These are phyloP conservation scores for Citrus trifoliata DNA, from an alignment of 345 rosid species.

Conservation along the genomic window DNA sequence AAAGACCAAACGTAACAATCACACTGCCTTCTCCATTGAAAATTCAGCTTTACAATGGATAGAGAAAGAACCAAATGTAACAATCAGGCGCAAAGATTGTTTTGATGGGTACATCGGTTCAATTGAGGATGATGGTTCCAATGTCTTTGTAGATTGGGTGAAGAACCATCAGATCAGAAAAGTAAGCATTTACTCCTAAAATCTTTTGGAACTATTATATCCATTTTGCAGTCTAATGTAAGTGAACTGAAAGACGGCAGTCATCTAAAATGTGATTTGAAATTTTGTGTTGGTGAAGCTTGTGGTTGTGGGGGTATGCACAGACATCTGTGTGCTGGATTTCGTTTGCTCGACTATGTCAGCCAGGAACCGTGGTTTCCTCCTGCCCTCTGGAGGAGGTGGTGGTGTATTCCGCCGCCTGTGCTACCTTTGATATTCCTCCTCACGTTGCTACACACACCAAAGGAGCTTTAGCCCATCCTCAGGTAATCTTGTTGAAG, in stretches of 20 bases:
- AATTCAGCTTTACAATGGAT: slow-evolving; percentile 40
- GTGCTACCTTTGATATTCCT: slow-evolving; percentile 61
- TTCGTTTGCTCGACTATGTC: slow-evolving; percentile 53
- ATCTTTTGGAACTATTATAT: background rate
- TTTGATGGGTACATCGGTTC: slow-evolving; percentile 56
- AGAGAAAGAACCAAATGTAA: slow-evolving; percentile 43
- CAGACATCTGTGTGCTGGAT: slow-evolving; percentile 63
- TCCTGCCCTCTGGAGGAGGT: slow-evolving; percentile 52
- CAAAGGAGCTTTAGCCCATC: slow-evolving; percentile 47
- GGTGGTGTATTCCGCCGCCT: slow-evolving; percentile 44
- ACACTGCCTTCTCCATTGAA: background rate
- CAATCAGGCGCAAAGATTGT: slow-evolving; percentile 47
- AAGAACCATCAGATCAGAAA: slow-evolving; percentile 38
- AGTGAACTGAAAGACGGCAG: background rate
- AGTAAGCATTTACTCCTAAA: slow-evolving; percentile 21
- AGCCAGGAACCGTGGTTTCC: slow-evolving; percentile 47
- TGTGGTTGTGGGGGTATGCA: slow-evolving; percentile 57
- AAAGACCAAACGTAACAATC: background rate
- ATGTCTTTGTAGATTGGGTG: slow-evolving; percentile 46
- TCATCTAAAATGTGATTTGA: background rate
- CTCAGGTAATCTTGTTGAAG: slow-evolving; percentile 35
- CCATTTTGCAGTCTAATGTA: background rate
- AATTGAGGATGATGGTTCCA: slow-evolving; percentile 47
- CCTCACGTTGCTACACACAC: slow-evolving; percentile 32
- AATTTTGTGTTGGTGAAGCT: slow-evolving; percentile 31